These are phyloP conservation scores for Podospora appendiculata DNA, from an alignment of 495 filamentous ascomycete species.

Conservation along the genomic window DNA sequence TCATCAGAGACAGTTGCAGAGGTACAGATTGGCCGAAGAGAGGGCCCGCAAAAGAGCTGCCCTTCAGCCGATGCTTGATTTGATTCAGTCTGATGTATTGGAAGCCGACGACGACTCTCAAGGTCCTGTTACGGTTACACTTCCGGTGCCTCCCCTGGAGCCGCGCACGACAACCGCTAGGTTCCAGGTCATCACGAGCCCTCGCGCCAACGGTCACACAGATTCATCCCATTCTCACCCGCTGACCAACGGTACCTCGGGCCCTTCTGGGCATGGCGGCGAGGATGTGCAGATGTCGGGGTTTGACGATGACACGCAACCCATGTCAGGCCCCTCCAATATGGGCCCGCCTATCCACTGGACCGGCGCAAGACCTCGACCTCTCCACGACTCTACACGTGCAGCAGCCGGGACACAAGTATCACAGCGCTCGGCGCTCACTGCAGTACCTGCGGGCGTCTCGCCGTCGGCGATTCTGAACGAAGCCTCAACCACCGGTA, in stretches of 20 bases:
- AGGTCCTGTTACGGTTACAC: constrained; percentile 56
- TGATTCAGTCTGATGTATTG: constrained; percentile 25
- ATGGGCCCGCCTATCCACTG: constrained; percentile 26
- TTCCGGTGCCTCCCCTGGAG: constrained; percentile 38
- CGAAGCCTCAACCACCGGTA: constrained; percentile 69
- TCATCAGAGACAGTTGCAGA: constrained; percentile 64
- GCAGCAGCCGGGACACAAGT: constrained; percentile 35
- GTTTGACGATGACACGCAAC: constrained; percentile 47
- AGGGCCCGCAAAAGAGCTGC: constrained; percentile 49
- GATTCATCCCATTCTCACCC: constrained; percentile 35
- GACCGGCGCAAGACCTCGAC: constrained; percentile 2
- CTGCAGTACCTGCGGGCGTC: constrained; percentile 66
- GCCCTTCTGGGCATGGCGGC: constrained; percentile 43
- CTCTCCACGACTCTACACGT: constrained; percentile 19
- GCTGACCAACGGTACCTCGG: constrained; percentile 62
- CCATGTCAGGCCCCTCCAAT: constrained; percentile 18
- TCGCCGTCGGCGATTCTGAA: constrained; percentile 71
- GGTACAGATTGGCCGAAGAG: constrained; percentile 57
- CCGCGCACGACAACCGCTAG: constrained; percentile 37
- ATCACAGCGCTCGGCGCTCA: constrained; percentile 66
- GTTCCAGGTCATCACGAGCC: constrained; percentile 39
- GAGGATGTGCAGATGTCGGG: constrained; percentile 54
- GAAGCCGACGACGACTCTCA: constrained; percentile 28
- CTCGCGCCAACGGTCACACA: constrained; percentile 42
- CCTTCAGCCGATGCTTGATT: constrained; percentile 30